Evolutionary conservation across 2,329 filamentous ascomycete genomes (phyloP), one percentile per base, ranked within the genome.

Genomic region (Pyrenophora tritici-repentis): DNA sequence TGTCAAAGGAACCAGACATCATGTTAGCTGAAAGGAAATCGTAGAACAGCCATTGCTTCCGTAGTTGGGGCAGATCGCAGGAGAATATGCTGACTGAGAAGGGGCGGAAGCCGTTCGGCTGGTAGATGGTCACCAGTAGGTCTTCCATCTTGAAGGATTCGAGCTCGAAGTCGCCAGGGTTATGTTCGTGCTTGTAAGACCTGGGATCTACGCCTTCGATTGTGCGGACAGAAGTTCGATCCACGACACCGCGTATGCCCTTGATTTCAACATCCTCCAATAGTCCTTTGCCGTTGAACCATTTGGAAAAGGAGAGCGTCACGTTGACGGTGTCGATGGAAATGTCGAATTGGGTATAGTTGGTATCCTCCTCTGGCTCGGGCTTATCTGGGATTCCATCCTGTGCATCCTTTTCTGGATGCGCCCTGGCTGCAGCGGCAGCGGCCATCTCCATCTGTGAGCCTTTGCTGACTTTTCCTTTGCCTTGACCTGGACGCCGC

Each of bases 11-110:
- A 1, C 94, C 94, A 10, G 91, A 96, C 85, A 97, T 96, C 73
- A 94, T 93, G 68, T 90, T 97, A 14, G 94, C 94, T 0, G 90
- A 94, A 22, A 99, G 77, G 62, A 99, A 95, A 73, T 99, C 94
- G 77, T 99, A 99, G 73, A 97, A 97, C 0, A 99, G 81, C 89
- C 91, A 99, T 67, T 96, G 93, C 69, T 97, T 97, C 44, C 94
- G 85, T 39, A 99, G 78, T 65, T 94, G 89, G 1, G 94, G 93
- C 33, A 99, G 82, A 67, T 97, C 93, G 73, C 93, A 97, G 6
- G 91, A 94, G 77, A 90, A 99, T 55, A 99, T 95, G 77, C 92
- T 97, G 60, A 96, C 86, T 0, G 91, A 88, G 72, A 96, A 99
- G 0, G 94, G 94, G n/a, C 94, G 85, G 78, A 99, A 97, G 42